phyloP scores from a whole-genome alignment of 1,139 yeast species.

The Taiozyma sp. region DNA sequence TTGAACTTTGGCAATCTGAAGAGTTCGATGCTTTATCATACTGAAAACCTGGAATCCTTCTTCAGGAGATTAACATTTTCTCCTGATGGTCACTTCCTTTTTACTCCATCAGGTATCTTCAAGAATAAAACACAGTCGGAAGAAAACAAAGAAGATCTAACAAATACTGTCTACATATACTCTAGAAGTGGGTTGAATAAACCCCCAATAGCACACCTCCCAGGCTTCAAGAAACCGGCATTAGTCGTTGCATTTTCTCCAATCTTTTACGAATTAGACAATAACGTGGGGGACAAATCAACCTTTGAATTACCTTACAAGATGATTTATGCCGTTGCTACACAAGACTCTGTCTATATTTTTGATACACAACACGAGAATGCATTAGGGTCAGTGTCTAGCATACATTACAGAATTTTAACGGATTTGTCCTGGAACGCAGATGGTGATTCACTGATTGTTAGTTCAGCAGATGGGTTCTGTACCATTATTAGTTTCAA shows the following conservation, averaged over 20 bases:
- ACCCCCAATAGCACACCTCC: conserved; percentile 70
- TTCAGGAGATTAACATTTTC: conserved; percentile 81
- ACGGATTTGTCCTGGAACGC: conserved; percentile 85
- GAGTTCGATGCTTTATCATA: conserved; percentile 54
- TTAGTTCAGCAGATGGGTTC: conserved; percentile 93
- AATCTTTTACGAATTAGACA: conserved; percentile 40
- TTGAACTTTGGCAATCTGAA: conserved; percentile 24
- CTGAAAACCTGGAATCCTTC: conserved; percentile 85
- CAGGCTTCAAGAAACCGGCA: conserved; percentile 81
- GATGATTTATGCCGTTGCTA: conserved; percentile 88
- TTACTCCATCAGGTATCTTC: conserved; percentile 80
- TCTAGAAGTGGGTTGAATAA: conserved; percentile 61
- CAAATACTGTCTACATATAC: conserved; percentile 73
- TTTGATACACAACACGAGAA: conserved; percentile 68
- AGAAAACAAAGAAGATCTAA: conserved; percentile 29
- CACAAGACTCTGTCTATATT: conserved; percentile 78
- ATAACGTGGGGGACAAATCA: conserved; percentile 17
- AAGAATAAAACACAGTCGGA: conserved; percentile 23
- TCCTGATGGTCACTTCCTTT: conserved; percentile 78
- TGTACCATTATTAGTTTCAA: conserved; percentile 63
- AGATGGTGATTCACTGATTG: conserved; percentile 66
- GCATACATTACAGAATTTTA: conserved; percentile 80
- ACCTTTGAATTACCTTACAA: conserved; percentile 62
- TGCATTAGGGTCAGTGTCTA: conserved; percentile 72
- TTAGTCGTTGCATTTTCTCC: conserved; percentile 79